These are phyloP conservation scores for Hirschioporus abietinus DNA, from an alignment of 768 basidiomycete genomes.

Conservation along the genomic window DNA sequence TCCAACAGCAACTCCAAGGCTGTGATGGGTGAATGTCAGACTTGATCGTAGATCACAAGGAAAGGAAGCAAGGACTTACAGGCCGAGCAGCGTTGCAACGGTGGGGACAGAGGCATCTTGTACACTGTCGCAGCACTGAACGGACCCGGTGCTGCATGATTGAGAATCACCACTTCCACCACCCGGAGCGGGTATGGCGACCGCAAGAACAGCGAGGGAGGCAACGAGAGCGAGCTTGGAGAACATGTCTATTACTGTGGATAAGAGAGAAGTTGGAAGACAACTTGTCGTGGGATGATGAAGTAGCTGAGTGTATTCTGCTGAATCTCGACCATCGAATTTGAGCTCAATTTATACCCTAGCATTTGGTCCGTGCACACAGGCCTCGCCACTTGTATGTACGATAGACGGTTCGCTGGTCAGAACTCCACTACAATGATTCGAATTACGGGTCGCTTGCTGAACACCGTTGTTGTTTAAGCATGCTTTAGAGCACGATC, in stretches of 20 bases:
- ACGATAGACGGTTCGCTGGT: not conserved
- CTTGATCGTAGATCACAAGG: not conserved
- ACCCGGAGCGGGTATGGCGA: not conserved
- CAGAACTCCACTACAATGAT: not conserved
- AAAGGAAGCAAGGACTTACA: not conserved
- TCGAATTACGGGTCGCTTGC: not conserved
- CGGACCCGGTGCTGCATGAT: conserved; percentile 15
- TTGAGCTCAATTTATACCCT: not conserved
- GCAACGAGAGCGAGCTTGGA: conserved; percentile 2
- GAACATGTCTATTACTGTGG: not conserved
- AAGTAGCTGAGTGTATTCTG: not conserved
- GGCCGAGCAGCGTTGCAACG: conserved; percentile 9
- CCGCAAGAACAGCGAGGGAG: conserved; percentile 4
- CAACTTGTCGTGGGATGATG: not conserved
- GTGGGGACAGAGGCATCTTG: conserved; percentile 9
- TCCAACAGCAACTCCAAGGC: conserved; percentile 15
- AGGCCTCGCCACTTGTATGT: not conserved
- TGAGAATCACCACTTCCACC: not conserved
- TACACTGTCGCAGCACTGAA: conserved; percentile 19
- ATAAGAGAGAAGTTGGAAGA: not conserved
- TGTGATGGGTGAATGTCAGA: not conserved
- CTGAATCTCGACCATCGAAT: not conserved
- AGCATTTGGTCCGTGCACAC: not conserved
- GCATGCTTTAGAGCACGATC: not conserved
- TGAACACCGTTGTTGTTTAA: not conserved